Evolutionary conservation across 352 stramenopile species (phyloP).

Genomic region (Pythium myriotylum): DNA sequence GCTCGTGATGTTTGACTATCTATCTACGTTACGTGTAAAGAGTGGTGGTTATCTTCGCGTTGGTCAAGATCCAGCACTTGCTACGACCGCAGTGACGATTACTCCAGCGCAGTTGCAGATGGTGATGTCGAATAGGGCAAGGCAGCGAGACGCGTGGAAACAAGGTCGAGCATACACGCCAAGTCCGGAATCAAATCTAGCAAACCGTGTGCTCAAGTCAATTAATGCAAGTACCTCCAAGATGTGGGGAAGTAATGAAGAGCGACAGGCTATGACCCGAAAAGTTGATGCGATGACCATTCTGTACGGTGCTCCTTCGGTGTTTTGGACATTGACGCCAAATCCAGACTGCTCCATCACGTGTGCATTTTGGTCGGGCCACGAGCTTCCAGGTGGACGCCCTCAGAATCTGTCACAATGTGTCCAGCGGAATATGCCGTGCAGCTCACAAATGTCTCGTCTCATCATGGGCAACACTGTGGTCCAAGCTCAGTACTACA

Average conservation of each 20-base stretch:
- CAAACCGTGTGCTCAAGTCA: conserved; percentile 1
- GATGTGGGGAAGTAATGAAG: conserved; percentile 35
- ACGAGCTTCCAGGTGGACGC: conserved; percentile 9
- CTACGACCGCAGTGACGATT: conserved; percentile 9
- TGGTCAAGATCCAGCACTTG: conserved; percentile 16
- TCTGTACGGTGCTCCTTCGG: conserved; percentile 22
- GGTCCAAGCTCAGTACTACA: conserved; percentile 22
- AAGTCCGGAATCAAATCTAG: too few relatives aligned
- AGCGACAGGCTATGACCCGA: conserved; percentile 16
- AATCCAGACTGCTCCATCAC: conserved; percentile 32
- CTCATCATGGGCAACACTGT: conserved; percentile 23
- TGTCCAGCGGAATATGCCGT: conserved; percentile 16
- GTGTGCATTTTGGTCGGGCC: conserved; percentile 28
- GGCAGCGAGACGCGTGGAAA: conserved; percentile 9
- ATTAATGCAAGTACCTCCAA: conserved; percentile 18
- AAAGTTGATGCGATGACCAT: conserved; percentile 28
- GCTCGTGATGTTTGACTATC: conserved; percentile 32
- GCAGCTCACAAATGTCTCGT: conserved; percentile 8
- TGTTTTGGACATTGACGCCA: conserved; percentile 39
- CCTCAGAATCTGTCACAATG: conserved; percentile 4
- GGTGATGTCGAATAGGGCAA: background rate
- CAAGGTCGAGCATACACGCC: background rate
- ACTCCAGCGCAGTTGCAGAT: conserved; percentile 14
- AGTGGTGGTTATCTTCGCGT: conserved; percentile 26
- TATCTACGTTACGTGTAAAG: conserved; percentile 21